Evolutionary conservation across 2,329 filamentous ascomycete species (phyloP).

Genomic region (Dactylonectria macrodidyma): DNA sequence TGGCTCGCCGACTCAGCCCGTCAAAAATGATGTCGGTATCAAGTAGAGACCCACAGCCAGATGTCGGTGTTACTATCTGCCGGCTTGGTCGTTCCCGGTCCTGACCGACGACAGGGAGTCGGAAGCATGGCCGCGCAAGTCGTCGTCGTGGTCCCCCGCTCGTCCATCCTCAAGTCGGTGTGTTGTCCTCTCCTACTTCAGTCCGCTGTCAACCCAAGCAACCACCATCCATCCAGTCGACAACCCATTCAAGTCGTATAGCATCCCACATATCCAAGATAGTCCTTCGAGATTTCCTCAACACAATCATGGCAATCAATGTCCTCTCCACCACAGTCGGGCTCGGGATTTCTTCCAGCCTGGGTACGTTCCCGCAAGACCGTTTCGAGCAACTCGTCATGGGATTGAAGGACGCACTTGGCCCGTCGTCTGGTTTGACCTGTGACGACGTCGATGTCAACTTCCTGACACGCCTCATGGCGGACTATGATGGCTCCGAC

Average conservation of each 20-base stretch:
- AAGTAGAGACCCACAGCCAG: slow-evolving; percentile 45
- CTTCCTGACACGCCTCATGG: slow-evolving; percentile 81
- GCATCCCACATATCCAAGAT: slow-evolving; percentile 22
- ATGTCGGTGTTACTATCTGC: slow-evolving; percentile 50
- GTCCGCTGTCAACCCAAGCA: slow-evolving; percentile 30
- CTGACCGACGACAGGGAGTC: slow-evolving; percentile 47
- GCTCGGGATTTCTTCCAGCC: slow-evolving; percentile 39
- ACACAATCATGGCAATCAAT: slow-evolving; percentile 54
- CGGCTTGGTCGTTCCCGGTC: slow-evolving; percentile 42
- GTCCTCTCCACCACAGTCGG: slow-evolving; percentile 48
- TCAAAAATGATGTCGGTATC: slow-evolving; percentile 40
- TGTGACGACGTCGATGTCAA: slow-evolving; percentile 85
- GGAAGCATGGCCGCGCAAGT: slow-evolving; percentile 39
- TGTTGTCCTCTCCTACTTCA: slow-evolving; percentile 43
- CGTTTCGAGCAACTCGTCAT: slow-evolving; percentile 80
- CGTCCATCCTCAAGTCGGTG: slow-evolving; percentile 40
- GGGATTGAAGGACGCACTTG: slow-evolving; percentile 81
- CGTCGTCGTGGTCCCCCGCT: slow-evolving; percentile 44
- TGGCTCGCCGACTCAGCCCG: slow-evolving; percentile 42
- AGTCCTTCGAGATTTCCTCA: not conserved
- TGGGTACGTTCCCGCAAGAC: slow-evolving; percentile 52
- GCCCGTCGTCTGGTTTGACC: slow-evolving; percentile 85
- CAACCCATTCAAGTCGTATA: slow-evolving; percentile 40
- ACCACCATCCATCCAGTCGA: slow-evolving; percentile 19
- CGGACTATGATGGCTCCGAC: slow-evolving; percentile 77